Base-by-base conservation (phyloP, 164 flowering plant species). In the Litsea cubeba region DNA sequence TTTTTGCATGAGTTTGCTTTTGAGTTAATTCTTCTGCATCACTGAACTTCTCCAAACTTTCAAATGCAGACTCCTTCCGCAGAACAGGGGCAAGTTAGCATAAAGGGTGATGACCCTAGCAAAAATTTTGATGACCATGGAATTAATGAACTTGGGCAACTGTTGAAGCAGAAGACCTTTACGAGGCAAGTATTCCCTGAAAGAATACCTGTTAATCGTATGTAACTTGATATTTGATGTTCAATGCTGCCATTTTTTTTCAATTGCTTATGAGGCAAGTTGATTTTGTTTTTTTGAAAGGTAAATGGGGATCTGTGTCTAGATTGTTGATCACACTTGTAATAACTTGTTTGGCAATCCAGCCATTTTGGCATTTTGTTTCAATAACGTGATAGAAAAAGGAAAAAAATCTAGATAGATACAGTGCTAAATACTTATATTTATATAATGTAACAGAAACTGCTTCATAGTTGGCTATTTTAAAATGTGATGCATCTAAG, bases 151-250 rank as follows among this genome's bases (percentile, higher is more conserved):
- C 83, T 91, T 35, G 97, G 88, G 78, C 75, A 86, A 71, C 74
- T 91, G 67, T 74, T 93, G 23, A 85, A 84, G 86, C 87, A 88
- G 76, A 89, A 91, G 81, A 88, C 90, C 8, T 93, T 91, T 76
- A 84, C 94, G 23, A 90, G 95, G 98, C 83, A 84, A 83, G 87
- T 83, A 3, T 69, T 78, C 62, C 15, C 2, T 24, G 35, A 17
- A 69, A 49, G 17, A 54, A 15, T 15, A 18, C n/a, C 3, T 54
- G 60, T 54, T 3, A 54, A 54, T 54, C n/a, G 12, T 54, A 54
- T 54, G 17, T 14, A 54, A 54, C 60, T 54, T 54, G n/a, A 4
- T 15, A 54, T 15, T 54, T 20, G 20, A 17, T 14, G 17, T 20
- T 15, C 60, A 54, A 15, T 54, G n/a, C 60, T 54, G 5, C 20